These are phyloP conservation scores for Nicotiana sylvestris DNA, from an alignment of 257 asterid species.

Conservation along the genomic window DNA sequence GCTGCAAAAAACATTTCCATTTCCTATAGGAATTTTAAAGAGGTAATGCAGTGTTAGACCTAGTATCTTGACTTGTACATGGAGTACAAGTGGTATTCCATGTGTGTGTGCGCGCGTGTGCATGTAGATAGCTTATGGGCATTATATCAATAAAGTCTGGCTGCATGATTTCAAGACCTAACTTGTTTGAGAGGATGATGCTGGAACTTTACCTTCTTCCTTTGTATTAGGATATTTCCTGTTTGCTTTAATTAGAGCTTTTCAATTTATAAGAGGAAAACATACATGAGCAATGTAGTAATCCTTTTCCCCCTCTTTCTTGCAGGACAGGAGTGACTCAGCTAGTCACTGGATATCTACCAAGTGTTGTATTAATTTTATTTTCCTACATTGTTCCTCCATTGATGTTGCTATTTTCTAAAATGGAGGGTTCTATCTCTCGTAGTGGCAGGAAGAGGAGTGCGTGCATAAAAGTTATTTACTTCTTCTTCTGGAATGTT, in stretches of 20 bases:
- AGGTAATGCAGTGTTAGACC: slow-evolving; percentile 33
- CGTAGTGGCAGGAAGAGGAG: slow-evolving; percentile 79
- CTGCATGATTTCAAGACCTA: background rate
- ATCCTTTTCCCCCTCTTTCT: slow-evolving; percentile 3
- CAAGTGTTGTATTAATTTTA: slow-evolving; percentile 65
- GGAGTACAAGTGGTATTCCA: background rate
- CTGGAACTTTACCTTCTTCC: background rate
- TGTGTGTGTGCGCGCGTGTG: background rate
- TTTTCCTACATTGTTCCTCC: slow-evolving; percentile 67
- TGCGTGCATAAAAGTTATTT: slow-evolving; percentile 64
- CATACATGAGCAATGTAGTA: slow-evolving; percentile 6
- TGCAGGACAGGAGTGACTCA: slow-evolving; percentile 50
- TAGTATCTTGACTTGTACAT: background rate
- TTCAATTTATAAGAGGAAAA: background rate
- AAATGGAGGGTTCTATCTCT: slow-evolving; percentile 76
- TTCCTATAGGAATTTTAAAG: slow-evolving; percentile 31
- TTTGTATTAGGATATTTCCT: background rate
- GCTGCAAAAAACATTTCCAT: slow-evolving; percentile 57
- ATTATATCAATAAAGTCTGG: background rate
- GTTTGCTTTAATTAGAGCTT: background rate
- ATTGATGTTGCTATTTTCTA: slow-evolving; percentile 65
- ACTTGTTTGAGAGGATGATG: background rate
- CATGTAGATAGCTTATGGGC: background rate
- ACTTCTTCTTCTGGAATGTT: slow-evolving; percentile 77
- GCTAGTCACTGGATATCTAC: slow-evolving; percentile 76